Conservation (phyloP, 495 filamentous ascomycete species). For the Alectoria sarmentosa region DNA sequence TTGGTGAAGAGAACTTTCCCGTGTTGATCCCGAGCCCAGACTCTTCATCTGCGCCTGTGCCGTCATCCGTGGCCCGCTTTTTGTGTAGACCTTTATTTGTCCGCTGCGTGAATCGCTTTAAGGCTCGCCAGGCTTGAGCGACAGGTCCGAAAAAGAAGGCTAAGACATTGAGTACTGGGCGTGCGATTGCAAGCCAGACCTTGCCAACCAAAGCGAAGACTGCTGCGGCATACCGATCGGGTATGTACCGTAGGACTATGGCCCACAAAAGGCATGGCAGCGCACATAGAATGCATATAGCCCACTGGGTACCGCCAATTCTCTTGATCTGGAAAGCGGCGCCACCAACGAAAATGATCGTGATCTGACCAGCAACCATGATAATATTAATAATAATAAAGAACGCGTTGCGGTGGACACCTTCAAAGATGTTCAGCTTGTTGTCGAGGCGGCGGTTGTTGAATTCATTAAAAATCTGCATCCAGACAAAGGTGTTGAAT, state of each 20-base stretch:
- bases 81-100: slow-evolving; percentile 9
- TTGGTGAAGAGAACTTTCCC: slow-evolving; percentile 7
- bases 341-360: slow-evolving; percentile 74
- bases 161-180: slow-evolving; percentile 20
- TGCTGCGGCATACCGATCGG: slow-evolving; percentile 47
- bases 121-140: slow-evolving; percentile 6
- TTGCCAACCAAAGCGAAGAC: slow-evolving; percentile 31
- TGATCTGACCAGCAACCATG: slow-evolving; percentile 72
- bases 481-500: slow-evolving; percentile 95
- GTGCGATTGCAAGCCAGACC: slow-evolving; percentile 21
- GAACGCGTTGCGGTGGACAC: slow-evolving; percentile 67
- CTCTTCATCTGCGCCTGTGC: slow-evolving; percentile 16
- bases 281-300: slow-evolving; percentile 63
- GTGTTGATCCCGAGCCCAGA: slow-evolving; percentile 6
- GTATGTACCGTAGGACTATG: slow-evolving; percentile 60
- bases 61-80: not conserved
- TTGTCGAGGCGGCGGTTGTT: slow-evolving; percentile 90
- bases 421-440: slow-evolving; percentile 83
- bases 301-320: slow-evolving; percentile 67
- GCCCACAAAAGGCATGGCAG: slow-evolving; percentile 68
- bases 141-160: slow-evolving; percentile 19
- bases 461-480: slow-evolving; percentile 95
- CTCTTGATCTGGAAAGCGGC: slow-evolving; percentile 64
- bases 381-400: slow-evolving; percentile 75
- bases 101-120: slow-evolving; percentile 23